phyloP scores from a whole-genome alignment of 2,329 filamentous ascomycete species.

The Ceratocystis ficicola region DNA sequence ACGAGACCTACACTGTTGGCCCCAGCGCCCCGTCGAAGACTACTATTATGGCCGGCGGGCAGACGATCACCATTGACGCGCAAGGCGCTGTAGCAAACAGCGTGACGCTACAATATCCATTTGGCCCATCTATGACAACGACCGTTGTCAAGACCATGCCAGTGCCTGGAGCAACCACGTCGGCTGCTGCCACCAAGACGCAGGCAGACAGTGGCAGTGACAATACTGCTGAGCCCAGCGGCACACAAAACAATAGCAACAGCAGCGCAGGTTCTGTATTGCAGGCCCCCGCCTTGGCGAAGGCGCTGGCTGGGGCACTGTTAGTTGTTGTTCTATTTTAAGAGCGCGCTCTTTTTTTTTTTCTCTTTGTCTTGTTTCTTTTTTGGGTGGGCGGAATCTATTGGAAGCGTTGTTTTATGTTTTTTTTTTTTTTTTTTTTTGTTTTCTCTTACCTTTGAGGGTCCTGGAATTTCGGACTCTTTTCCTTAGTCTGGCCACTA shows the following conservation, averaged over 20 bases:
- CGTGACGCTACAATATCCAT: conserved; percentile 36
- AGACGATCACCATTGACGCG: conserved; percentile 42
- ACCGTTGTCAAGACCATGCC: conserved; percentile 31
- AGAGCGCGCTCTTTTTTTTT: not conserved
- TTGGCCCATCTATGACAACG: conserved; percentile 32
- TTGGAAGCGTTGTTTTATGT: conserved; percentile 8
- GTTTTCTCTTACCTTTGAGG: not conserved
- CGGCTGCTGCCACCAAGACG: not conserved
- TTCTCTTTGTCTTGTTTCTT: not conserved
- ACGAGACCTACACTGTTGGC: conserved; percentile 41
- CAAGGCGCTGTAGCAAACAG: conserved; percentile 38
- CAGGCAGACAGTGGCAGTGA: conserved; percentile 20
- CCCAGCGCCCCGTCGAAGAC: conserved; percentile 34
- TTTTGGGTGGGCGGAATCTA: not conserved
- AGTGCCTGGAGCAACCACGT: conserved; percentile 23
- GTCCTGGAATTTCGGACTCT: not conserved
- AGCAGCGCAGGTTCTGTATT: conserved; percentile 4
- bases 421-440: not conserved
- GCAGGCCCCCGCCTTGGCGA: not conserved
- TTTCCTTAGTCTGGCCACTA: not conserved
- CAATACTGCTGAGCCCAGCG: conserved; percentile 23
- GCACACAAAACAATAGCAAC: conserved; percentile 1
- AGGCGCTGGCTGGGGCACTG: conserved; percentile 3
- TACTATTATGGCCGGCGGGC: conserved; percentile 33
- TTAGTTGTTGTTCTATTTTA: conserved; percentile 9